Evolutionary conservation across 345 rosid genomes (phyloP), one percentile per base, ranked within the genome.

Genomic region (Aurinia saxatilis): DNA sequence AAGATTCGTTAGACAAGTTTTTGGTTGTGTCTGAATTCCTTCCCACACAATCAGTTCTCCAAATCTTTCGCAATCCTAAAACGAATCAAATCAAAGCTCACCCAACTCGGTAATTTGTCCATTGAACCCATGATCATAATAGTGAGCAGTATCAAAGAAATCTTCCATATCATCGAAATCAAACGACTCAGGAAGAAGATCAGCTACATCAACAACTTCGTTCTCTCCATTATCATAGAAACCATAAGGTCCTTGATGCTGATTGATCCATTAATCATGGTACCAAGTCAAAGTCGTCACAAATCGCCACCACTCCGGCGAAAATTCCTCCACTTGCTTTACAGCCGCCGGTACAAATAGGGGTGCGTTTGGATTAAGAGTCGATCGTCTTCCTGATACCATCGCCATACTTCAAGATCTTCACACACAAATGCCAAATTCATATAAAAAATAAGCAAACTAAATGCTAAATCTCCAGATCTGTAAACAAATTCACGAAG

Each of bases 251-350:
- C 71, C 84, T 49, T 85, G 86, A 64, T 84, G 79, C 75, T 79
- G 76, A 50, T 84, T 85, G 35, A 91, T 82, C 98, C 98, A 91
- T 63, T 84, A 91, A 45, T 91, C 87, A 6, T 71, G 83, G 75
- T 74, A 91, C 90, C 96, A 84, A 2, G 85, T 57, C 7, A 95
- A 84, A 19, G 90, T 82, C 1, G 89, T 84, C 30, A 88, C 81
- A 68, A 91, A 73, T 16, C 84, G 89, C 98, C 98, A 91, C 98
- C 98, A 88, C 33, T 88, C 90, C 0, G 96, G 95, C 8, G 96
- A 91, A 78, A 86, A 91, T 73, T 91, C 98, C 73, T 88, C 98
- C 51, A 91, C 96, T 48, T 70, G 88, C 19, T 83, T 63, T 17
- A 82, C 74, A 16, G 98, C 91, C 42, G 90, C 95, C 1, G 98